Base-by-base conservation (phyloP, 2,329 filamentous ascomycete species). In the Fusarium coicis region DNA sequence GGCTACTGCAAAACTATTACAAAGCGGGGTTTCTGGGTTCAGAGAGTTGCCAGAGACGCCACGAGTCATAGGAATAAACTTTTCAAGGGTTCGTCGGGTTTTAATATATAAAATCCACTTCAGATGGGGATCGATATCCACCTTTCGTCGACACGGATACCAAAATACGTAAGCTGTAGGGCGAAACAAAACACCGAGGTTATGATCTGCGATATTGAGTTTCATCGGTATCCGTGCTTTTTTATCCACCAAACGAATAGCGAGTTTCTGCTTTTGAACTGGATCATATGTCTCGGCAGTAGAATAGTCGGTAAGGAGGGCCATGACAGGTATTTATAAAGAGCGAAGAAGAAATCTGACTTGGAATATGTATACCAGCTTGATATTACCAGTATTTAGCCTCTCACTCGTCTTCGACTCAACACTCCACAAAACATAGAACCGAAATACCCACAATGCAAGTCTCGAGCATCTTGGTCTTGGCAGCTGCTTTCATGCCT, bases 301-400 rank as follows among this genome's bases (percentile, higher is more conserved):
- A 4, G 1, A 26, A 12, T 1, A 26, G n/a, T 21, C 32, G 32
- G 32, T 37, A 26, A 52, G 2, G 18, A 11, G 0, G 5, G 12
- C 0, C 3, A 1, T 16, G n/a, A 2, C 12, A 21, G 9, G 2
- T 11, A 4, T 21, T 10, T 9, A 32, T 5, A 32, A 30, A 3
- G 30, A 30, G 2, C 30, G 30, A 30, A 30, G 30, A 30, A 30
- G 30, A 30, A 30, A 30, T 11, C 30, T 30, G 30, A 30, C 30
- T 16, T 18, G 7, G 6, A 5, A 18, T 53, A 37, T 4, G 7
- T 37, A 53, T 21, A 16, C 23, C 18, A 21, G 12, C 32, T 21
- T 14, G 10, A 15, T 6, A 32, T 14, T 7, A 32, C 32, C 12
- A 32, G 30, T 30, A 10, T 30, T 30, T 30, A 30, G 30, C 11